Evolutionary conservation across 2,329 filamentous ascomycete genomes (phyloP).

Genomic region (Colletotrichum scovillei): DNA sequence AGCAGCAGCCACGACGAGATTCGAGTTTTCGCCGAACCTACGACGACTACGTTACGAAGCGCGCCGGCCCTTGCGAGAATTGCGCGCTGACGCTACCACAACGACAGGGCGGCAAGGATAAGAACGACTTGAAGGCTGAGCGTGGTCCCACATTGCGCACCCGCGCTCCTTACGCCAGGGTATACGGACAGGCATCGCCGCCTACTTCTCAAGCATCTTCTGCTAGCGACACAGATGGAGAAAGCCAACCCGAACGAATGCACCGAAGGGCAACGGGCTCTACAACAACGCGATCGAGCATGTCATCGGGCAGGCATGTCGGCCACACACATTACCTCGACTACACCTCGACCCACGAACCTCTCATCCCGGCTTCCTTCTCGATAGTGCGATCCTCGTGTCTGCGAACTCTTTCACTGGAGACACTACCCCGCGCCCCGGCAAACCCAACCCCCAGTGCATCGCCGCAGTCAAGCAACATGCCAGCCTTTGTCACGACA

Average conservation of each 20-base stretch:
- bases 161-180: conserved; percentile 68
- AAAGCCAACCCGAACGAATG: conserved; percentile 56
- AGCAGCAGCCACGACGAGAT: conserved; percentile 56
- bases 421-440: conserved; percentile 70
- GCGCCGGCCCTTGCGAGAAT: conserved; percentile 74
- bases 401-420: conserved; percentile 73
- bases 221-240: conserved; percentile 62
- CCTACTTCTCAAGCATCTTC: conserved; percentile 62
- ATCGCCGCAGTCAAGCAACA: conserved; percentile 46
- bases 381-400: conserved; percentile 75
- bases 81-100: conserved; percentile 74
- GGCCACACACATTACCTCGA: conserved; percentile 74
- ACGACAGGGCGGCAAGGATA: conserved; percentile 47
- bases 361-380: conserved; percentile 70
- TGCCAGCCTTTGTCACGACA: conserved; percentile 65
- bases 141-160: conserved; percentile 70
- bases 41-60: conserved; percentile 72
- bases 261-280: conserved; percentile 58
- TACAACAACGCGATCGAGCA: conserved; percentile 63
- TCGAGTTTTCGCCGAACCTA: conserved; percentile 73
- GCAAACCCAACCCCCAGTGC: conserved; percentile 35
- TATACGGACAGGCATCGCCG: conserved; percentile 65
- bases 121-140: conserved; percentile 46
- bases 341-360: conserved; percentile 77
- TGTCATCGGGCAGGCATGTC: conserved; percentile 65